Conservation (phyloP, 495 filamentous ascomycete species). For the Coniosporium apollinis region DNA sequence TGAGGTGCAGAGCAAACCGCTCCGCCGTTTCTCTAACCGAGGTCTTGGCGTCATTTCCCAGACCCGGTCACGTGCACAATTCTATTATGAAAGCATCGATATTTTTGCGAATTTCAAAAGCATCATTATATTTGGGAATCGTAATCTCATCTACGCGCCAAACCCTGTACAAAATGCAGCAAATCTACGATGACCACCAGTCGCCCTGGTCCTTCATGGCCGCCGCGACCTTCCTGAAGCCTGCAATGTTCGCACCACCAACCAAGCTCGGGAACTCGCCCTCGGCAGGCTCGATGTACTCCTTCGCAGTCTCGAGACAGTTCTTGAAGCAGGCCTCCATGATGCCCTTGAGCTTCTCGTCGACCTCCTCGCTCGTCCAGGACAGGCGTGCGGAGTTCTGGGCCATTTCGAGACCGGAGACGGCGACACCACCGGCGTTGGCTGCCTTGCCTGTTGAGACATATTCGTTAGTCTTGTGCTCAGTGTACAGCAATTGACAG, state of each 20-base stretch:
- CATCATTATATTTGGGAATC: no score
- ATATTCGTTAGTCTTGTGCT: neutral
- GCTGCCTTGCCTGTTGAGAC: constrained; percentile 49
- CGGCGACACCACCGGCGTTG: constrained; percentile 94
- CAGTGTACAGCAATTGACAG: neutral
- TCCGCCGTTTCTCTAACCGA: no score
- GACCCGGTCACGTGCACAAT: no score
- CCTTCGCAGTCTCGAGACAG: constrained; percentile 75
- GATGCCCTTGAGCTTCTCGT: constrained; percentile 78
- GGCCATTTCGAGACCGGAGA: constrained; percentile 97
- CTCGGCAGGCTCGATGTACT: constrained; percentile 60
- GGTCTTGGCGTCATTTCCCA: no score
- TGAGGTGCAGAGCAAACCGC: no score
- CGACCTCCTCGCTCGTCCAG: constrained; percentile 84
- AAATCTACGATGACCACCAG: constrained; percentile 91
- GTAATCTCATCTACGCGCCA: no score
- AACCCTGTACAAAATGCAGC: no score
- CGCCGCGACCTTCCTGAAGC: constrained; percentile 86
- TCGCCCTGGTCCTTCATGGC: constrained; percentile 96
- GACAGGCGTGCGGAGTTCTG: constrained; percentile 79
- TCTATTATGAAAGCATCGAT: no score
- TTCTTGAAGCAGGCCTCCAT: constrained; percentile 91
- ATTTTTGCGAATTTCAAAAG: no score
- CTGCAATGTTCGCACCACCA: constrained; percentile 89
- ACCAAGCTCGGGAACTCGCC: constrained; percentile 81